These are phyloP conservation scores for Zoysia japonica DNA, from an alignment of 176 grass and related monocot species.

Conservation along the genomic window DNA sequence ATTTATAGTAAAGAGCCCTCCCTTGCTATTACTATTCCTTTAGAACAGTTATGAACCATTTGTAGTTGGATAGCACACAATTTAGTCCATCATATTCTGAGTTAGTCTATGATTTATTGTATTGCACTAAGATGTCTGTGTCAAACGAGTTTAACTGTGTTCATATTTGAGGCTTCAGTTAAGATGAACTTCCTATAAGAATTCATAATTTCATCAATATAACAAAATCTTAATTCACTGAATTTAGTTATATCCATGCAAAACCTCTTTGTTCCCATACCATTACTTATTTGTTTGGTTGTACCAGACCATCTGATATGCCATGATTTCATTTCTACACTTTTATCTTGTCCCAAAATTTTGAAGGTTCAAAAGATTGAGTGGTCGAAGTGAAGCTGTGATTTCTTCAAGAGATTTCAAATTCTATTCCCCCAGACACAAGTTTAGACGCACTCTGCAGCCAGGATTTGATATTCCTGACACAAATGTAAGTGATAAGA, in stretches of 20 bases:
- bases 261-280: constrained; percentile 13
- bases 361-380: constrained; percentile 87
- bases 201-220: constrained; percentile 8
- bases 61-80: constrained; percentile 5
- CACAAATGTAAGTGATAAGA: constrained; percentile 52
- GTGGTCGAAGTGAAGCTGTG: constrained; percentile 62
- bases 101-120: constrained; percentile 17
- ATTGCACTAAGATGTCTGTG: neutral
- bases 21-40: neutral
- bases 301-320: neutral
- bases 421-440: constrained; percentile 86
- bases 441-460: constrained; percentile 64
- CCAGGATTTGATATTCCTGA: constrained; percentile 60
- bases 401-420: constrained; percentile 84
- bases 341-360: constrained; percentile 8
- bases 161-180: constrained; percentile 5
- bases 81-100: neutral
- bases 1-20: no score
- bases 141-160: constrained; percentile 2
- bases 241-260: neutral
- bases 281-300: neutral
- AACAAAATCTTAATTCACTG: constrained; percentile 16
- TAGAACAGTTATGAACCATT: constrained; percentile 1
- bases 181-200: neutral
- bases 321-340: neutral